Evolutionary conservation across 805 yeast species (phyloP).

Genomic region (Brettanomyces naardenensis): DNA sequence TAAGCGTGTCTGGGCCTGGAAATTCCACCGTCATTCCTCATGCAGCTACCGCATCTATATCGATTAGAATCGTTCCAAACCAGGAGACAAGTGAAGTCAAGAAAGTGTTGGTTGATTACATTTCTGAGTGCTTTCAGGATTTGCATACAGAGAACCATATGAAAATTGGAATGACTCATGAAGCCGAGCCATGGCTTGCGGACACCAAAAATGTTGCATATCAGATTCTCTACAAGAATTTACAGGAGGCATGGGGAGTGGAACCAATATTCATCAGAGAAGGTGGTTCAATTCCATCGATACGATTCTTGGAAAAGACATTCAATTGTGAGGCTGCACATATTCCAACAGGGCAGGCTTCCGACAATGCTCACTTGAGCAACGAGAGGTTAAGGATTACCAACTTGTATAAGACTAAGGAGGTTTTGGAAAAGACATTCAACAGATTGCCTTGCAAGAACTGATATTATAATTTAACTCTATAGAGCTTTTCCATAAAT

Average conservation of each 20-base stretch:
- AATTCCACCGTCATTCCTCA: constrained; percentile 88
- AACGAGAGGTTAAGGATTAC: constrained; percentile 78
- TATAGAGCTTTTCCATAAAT: neutral
- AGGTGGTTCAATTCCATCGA: constrained; percentile 94
- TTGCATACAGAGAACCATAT: constrained; percentile 58
- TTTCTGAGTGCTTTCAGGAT: constrained; percentile 39
- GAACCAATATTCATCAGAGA: constrained; percentile 87
- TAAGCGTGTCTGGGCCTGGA: constrained; percentile 84
- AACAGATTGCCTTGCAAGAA: constrained; percentile 28
- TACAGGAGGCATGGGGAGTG: constrained; percentile 63
- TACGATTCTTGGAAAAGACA: constrained; percentile 73
- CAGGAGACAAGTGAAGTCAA: constrained; percentile 64
- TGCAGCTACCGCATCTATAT: constrained; percentile 64
- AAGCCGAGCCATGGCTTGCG: constrained; percentile 96
- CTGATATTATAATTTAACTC: neutral
- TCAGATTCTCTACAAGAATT: constrained; percentile 52
- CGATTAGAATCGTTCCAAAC: constrained; percentile 84
- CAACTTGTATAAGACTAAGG: constrained; percentile 68
- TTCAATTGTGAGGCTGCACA: constrained; percentile 90
- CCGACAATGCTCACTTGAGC: constrained; percentile 89
- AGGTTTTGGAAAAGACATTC: constrained; percentile 49
- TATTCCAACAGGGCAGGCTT: constrained; percentile 91
- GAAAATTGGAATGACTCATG: constrained; percentile 56
- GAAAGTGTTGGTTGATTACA: constrained; percentile 34
- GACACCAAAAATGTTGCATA: constrained; percentile 73